phyloP scores from a whole-genome alignment of 768 basidiomycete genomes.

The Boletales sp. region DNA sequence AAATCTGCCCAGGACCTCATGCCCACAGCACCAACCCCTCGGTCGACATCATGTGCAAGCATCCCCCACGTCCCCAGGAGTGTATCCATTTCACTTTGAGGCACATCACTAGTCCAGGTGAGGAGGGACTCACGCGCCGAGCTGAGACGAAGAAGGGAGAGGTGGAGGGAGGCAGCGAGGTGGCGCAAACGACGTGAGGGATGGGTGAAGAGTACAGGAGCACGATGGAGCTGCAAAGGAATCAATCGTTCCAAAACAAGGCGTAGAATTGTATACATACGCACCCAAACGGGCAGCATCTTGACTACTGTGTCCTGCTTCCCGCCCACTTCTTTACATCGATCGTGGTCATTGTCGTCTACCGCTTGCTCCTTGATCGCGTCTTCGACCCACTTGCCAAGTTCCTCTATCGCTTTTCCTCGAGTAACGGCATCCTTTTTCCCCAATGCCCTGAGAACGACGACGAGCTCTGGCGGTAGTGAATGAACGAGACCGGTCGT shows the following conservation, averaged over 20 bases:
- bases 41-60: conserved; percentile 68
- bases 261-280: conserved; percentile 22
- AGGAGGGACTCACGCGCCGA: conserved; percentile 46
- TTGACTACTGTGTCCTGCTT: conserved; percentile 39
- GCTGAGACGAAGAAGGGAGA: conserved; percentile 58
- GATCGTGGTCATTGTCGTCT: conserved; percentile 20
- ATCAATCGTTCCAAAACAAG: conserved; percentile 6
- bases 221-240: conserved; percentile 68
- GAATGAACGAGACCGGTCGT: conserved; percentile 70
- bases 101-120: conserved; percentile 46
- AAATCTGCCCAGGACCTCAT: conserved; percentile 51
- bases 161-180: conserved; percentile 58
- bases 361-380: conserved; percentile 43
- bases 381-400: conserved; percentile 64
- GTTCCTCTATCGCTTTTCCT: conserved; percentile 79
- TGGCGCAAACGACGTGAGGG: conserved; percentile 72
- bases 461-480: conserved; percentile 77
- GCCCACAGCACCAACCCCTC: conserved; percentile 50
- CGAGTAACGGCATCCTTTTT: conserved; percentile 92
- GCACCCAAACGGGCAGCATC: conserved; percentile 89
- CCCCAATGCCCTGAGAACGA: conserved; percentile 73
- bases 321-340: conserved; percentile 7
- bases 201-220: conserved; percentile 78
- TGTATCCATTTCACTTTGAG: conserved; percentile 48
- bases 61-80: conserved; percentile 74